Evolutionary conservation across 2,329 filamentous ascomycete genomes (phyloP).

Genomic region (Penicillium sp.): DNA sequence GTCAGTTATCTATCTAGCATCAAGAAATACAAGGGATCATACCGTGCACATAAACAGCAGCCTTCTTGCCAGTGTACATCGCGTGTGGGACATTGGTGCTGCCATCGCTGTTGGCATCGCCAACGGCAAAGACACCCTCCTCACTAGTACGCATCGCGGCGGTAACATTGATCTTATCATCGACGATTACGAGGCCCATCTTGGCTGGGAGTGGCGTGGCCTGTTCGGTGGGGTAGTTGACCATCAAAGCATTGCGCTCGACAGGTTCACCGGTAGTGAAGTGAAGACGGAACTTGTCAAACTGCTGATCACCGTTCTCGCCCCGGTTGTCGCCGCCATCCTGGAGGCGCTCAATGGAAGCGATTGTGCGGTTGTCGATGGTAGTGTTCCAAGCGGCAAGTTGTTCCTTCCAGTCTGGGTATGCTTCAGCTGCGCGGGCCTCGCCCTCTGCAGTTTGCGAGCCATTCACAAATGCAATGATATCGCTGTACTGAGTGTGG

Average conservation of each 20-base stretch:
- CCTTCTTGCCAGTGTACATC: slow-evolving; percentile 57
- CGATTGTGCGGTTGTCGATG: slow-evolving; percentile 57
- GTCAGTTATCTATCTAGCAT: background rate
- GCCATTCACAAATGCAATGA: slow-evolving; percentile 60
- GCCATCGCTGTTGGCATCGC: slow-evolving; percentile 60
- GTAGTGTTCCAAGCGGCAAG: slow-evolving; percentile 51
- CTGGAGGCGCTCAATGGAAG: slow-evolving; percentile 47
- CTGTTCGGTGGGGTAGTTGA: slow-evolving; percentile 50
- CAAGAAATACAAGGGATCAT: slow-evolving; percentile 24
- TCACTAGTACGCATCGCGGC: slow-evolving; percentile 53
- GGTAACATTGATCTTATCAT: slow-evolving; percentile 45
- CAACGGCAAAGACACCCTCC: slow-evolving; percentile 56
- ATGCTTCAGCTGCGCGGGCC: slow-evolving; percentile 38
- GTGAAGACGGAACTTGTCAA: slow-evolving; percentile 56
- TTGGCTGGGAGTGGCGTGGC: slow-evolving; percentile 47
- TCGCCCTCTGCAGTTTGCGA: slow-evolving; percentile 51
- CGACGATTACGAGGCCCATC: slow-evolving; percentile 48
- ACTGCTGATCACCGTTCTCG: slow-evolving; percentile 36
- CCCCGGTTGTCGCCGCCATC: slow-evolving; percentile 31
- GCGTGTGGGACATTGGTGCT: slow-evolving; percentile 61
- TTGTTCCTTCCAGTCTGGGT: slow-evolving; percentile 51
- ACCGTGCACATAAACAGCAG: slow-evolving; percentile 59
- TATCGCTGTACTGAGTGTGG: slow-evolving; percentile 53
- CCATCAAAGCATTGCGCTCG: slow-evolving; percentile 53
- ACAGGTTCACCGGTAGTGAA: slow-evolving; percentile 49